Conservation (phyloP, 371 early-diverging fungal genomes). For the Zychaea mexicana region DNA sequence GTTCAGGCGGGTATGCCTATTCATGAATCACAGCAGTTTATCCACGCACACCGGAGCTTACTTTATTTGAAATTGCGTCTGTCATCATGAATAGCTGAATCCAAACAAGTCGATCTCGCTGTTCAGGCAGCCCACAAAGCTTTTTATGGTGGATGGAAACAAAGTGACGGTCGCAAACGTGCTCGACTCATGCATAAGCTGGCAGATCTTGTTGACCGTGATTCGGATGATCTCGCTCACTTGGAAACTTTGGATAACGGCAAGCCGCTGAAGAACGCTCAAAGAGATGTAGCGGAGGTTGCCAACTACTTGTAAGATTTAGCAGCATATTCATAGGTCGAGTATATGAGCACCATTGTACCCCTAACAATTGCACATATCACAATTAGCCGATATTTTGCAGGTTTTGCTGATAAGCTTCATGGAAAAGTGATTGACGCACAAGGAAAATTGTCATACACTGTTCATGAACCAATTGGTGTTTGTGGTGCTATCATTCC, state of each 20-base stretch:
- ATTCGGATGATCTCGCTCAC: constrained; percentile 42
- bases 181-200: constrained; percentile 47
- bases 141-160: constrained; percentile 41
- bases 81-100: constrained; percentile 3
- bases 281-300: background rate
- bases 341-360: background rate
- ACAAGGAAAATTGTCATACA: constrained; percentile 57
- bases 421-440: constrained; percentile 55
- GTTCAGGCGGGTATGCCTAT: constrained; percentile 53
- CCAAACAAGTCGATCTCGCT: constrained; percentile 48
- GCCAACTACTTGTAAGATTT: no score
- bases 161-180: constrained; percentile 31
- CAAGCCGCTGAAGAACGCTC: constrained; percentile 20
- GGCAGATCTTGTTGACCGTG: constrained; percentile 43
- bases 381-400: constrained; percentile 63
- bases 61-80: background rate
- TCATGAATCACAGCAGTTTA: no score
- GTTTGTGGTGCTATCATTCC: constrained; percentile 80
- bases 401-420: constrained; percentile 80
- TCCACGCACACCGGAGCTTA: no score
- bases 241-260: constrained; percentile 50
- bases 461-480: constrained; percentile 79
- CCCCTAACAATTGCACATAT: background rate
- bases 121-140: constrained; percentile 51
- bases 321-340: no score